Base-by-base conservation (phyloP, 495 filamentous ascomycete species). In the Astrothelium subdiscretum region DNA sequence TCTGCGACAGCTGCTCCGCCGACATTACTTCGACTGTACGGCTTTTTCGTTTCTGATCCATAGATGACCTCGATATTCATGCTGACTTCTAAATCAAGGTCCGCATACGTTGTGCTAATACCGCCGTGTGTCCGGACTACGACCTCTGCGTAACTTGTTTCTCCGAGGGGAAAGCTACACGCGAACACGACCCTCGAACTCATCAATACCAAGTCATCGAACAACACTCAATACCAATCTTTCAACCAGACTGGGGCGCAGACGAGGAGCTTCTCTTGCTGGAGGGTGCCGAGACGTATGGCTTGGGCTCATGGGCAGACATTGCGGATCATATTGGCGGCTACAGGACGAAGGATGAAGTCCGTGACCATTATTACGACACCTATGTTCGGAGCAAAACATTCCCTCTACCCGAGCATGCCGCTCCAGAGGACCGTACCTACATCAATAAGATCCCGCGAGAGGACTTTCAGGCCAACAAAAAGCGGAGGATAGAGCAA, bases 311-410 rank as follows among this genome's bases (percentile, higher is more conserved):
- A 4, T 99, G 94, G 94, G 90, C 91, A 24, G 94, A 99, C 70
- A 92, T 99, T 59, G 92, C 94, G 35, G 92, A 99, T 69, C 94
- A 99, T 71, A 97, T 99, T 62, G 94, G 94, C 18, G 94, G 94
- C 20, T 97, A 87, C 67, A 86, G 94, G 51, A 85, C 83, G 62
- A 99, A 96, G 72, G 92, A 97, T 64, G 94, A 99, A 70, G 95
- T 97, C 22, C 81, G 89, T 32, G 86, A 95, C 62, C 94, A 99
- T 67, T 99, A 97, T 68, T 80, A 91, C 65, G 81, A 89, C 60
- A 91, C 89, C 18, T 99, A 94, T 65, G 77, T 99, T 61, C 78
- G 95, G 35, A 92, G 88, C 43, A 75, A 82, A 0, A 83, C 81
- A 24, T 99, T 97, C 65, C 94, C 94, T 0, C 79, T 99, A 0